Evolutionary conservation across 805 yeast genomes (phyloP), one percentile per base, ranked within the genome.

Genomic region (Candida insectorum): DNA sequence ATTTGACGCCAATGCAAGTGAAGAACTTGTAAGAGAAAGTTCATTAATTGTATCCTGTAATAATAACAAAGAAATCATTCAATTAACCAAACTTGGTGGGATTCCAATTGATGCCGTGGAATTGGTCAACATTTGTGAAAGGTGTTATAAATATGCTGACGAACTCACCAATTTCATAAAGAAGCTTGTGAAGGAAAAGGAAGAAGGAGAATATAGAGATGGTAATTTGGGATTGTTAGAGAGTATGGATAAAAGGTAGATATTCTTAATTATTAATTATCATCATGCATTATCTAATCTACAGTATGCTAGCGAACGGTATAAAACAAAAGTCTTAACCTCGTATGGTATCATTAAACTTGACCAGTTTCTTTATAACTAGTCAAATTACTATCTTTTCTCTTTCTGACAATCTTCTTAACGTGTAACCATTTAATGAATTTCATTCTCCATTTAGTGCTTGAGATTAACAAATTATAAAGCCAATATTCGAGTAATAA

Each of bases 61-160:
- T 56, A 86, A 84, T 47, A 91, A 91, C 53, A 75, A 91, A 45
- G 98, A 93, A 50, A 66, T 93, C 6, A 89, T 95, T 30, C 98
- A 93, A 54, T 70, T 93, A 18, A 73, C 83, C 26, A 93, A 91
- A 52, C 85, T 88, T 20, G 98, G 97, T 31, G 97, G 96, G 0
- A 63, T 85, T 28, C 85, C 89, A 5, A 76, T 91, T 44, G 89
- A 85, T 49, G 86, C 93, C 0, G 51, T 71, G 23, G 63, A 73
- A 16, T 60, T 91, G 31, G 65, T 86, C 67, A 77, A 79, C 16
- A 81, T 93, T 53, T 73, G 84, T 20, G 74, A 73, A 37, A 64
- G 71, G 36, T 93, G 96, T 2, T 77, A 74, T 48, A 53, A 56
- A 3, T 70, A 80, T 20, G 93, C 86, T 6, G 79, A 76, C 35